Evolutionary conservation across 2,329 filamentous ascomycete species (phyloP).

Genomic region (Cladosporium sp.): DNA sequence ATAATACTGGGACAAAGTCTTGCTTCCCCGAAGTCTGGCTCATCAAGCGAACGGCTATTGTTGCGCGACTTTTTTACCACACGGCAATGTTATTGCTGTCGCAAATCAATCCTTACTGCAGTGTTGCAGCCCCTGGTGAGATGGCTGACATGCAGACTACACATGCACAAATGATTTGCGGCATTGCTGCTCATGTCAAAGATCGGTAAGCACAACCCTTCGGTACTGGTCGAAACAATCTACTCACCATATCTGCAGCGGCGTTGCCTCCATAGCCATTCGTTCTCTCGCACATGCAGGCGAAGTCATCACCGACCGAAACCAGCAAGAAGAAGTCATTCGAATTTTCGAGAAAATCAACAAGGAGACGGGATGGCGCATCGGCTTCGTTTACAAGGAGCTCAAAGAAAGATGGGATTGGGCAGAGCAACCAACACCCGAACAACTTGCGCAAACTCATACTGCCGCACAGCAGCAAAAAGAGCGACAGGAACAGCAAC

Average conservation of each 20-base stretch:
- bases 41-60: constrained; percentile 76
- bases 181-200: constrained; percentile 81
- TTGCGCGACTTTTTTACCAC: constrained; percentile 86
- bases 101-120: constrained; percentile 71
- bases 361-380: constrained; percentile 74
- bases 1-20: constrained; percentile 67
- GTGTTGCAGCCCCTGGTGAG: constrained; percentile 59
- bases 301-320: constrained; percentile 65
- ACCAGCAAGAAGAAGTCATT: constrained; percentile 80
- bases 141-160: constrained; percentile 69
- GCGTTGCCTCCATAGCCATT: constrained; percentile 75
- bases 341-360: constrained; percentile 73
- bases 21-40: constrained; percentile 87
- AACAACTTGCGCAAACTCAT: constrained; percentile 41
- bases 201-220: constrained; percentile 56
- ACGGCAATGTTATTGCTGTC: constrained; percentile 79
- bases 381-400: constrained; percentile 69
- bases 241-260: constrained; percentile 43
- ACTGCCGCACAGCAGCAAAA: constrained; percentile 27
- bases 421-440: constrained; percentile 49
- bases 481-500: constrained; percentile 29
- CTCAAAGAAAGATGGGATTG: constrained; percentile 79
- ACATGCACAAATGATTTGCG: constrained; percentile 83
- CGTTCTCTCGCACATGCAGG: constrained; percentile 77
- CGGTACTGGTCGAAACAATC: background rate